Evolutionary conservation across 1,284 basidiomycete species (phyloP), one percentile per base, ranked within the genome.

Genomic region (Tetrapyrgos nigripes): DNA sequence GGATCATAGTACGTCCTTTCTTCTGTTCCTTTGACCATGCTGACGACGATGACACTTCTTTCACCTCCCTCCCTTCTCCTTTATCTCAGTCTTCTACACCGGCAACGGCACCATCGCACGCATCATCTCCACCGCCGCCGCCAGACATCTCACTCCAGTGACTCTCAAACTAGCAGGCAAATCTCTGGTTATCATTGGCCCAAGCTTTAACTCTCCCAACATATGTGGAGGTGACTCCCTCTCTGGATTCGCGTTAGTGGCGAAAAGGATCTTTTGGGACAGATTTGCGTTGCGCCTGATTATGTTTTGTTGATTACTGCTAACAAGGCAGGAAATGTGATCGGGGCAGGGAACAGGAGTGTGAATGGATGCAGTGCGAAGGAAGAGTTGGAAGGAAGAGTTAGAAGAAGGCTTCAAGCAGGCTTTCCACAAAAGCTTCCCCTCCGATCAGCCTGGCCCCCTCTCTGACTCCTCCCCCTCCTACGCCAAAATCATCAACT

Each of bases 61-160:
- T 17, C 37, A 40, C 13, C 37, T 40, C 31, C 14, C 8, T 8
- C 31, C 31, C 14, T 33, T 8, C 37, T 40, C 19, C 14, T 4
- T 40, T 17, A 33, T 8, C 43, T 17, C 21, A 66, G 64, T 80
- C 62, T 73, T 76, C 62, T 84, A 82, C 69, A 82, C 81, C 0
- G 85, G 85, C 9, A 81, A 79, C 60, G 75, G 72, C 10, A 69
- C 67, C 13, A 82, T 92, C 24, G 91, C 84, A 2, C 82, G 84
- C 53, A 84, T 92, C 64, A 81, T 92, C 33, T n/a, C n/a, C n/a
- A 81, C 79, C 1, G 89, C 89, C 1, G 89, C 89, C 0, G 87
- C 88, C 11, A 86, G 87, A 70, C 84, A 88, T 63, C 79, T 92
- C n/a, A 91, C 89, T 2, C 88, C 91, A 1, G 74, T 85, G 37